A percentile compares a stretch with the other conserved stretches of the same genome.
These are phyloP conservation scores for Metschnikowia cubensis DNA, from an alignment of 805 yeast genomes.

Conservation along the genomic window DNA sequence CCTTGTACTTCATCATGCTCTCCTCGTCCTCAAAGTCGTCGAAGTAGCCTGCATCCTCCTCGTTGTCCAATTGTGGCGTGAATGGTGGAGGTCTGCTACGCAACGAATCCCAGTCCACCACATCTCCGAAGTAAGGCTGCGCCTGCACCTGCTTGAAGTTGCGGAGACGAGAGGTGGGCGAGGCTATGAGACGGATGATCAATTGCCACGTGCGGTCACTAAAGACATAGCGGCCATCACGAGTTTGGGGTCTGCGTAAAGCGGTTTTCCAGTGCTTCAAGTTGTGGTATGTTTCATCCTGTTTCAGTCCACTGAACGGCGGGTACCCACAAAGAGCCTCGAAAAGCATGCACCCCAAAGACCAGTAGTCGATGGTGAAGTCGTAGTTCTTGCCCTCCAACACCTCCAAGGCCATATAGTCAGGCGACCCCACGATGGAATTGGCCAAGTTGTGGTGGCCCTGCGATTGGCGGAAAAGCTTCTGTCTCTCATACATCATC, in stretches of 20 bases:
- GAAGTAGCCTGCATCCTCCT: constrained; percentile 97
- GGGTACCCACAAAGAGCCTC: constrained; percentile 97
- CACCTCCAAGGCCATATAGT: constrained; percentile 97
- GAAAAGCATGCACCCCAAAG: constrained; percentile 93
- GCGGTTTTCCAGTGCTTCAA: constrained; percentile 90
- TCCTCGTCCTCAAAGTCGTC: constrained; percentile 96
- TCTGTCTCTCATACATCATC: constrained; percentile 82
- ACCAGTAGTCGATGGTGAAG: constrained; percentile 98
- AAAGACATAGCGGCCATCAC: constrained; percentile 86
- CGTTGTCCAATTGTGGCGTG: constrained; percentile 93
- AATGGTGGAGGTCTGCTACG: constrained; percentile 84
- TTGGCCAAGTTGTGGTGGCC: constrained; percentile 84
- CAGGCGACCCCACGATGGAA: constrained; percentile 97
- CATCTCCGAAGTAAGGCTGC: constrained; percentile 79
- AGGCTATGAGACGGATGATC: constrained; percentile 72
- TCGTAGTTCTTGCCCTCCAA: constrained; percentile 91
- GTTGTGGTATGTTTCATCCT: constrained; percentile 93
- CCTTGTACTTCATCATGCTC: constrained; percentile 96
- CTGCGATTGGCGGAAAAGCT: constrained; percentile 76
- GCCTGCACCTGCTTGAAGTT: constrained; percentile 76
- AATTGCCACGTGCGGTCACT: constrained; percentile 96
- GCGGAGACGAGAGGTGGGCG: constrained; percentile 69
- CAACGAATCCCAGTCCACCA: constrained; percentile 63
- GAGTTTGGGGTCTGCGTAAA: constrained; percentile 84
- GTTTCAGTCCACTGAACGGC: constrained; percentile 90